A percentile compares a stretch with the other conserved stretches of the same genome.
phyloP scores from a whole-genome alignment of 176 grass and related monocot genomes.

The Oryza meyeriana region DNA sequence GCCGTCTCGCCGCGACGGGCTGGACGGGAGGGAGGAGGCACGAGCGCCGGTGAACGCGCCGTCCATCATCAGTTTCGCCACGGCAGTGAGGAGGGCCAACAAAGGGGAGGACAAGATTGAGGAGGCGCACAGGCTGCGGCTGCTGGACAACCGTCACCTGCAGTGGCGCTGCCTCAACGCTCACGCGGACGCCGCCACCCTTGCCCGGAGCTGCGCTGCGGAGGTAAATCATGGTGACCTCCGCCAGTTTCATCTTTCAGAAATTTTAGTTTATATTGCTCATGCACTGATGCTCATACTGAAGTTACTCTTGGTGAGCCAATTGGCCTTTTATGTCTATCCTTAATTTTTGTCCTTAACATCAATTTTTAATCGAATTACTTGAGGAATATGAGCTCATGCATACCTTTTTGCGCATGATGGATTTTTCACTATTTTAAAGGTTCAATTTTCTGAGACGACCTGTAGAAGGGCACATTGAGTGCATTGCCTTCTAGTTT shows the following conservation, averaged over 20 bases:
- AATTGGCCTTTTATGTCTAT: no score
- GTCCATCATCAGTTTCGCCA: constrained; percentile 81
- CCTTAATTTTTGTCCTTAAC: no score
- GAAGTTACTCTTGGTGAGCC: not conserved
- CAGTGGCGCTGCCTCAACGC: constrained; percentile 81
- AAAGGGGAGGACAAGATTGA: constrained; percentile 75
- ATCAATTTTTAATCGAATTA: no score
- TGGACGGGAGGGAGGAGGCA: constrained; percentile 19
- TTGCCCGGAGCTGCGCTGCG: constrained; percentile 45
- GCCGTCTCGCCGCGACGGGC: constrained; percentile 38
- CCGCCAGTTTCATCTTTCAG: not conserved
- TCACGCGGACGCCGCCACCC: constrained; percentile 27
- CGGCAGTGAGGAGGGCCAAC: constrained; percentile 77
- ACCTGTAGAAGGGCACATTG: no score
- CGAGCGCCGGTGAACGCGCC: constrained; percentile 46
- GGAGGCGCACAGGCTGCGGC: constrained; percentile 71
- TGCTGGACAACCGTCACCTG: constrained; percentile 70
- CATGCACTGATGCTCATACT: not conserved
- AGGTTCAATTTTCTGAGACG: no score
- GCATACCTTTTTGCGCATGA: no score
- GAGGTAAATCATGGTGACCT: constrained; percentile 45
- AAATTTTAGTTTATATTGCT: not conserved
- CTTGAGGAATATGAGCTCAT: no score
- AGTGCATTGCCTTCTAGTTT: no score
- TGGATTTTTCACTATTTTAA: no score